Conservation (phyloP, 192 early-diverging fungal genomes). For the Coemansia sp. region DNA sequence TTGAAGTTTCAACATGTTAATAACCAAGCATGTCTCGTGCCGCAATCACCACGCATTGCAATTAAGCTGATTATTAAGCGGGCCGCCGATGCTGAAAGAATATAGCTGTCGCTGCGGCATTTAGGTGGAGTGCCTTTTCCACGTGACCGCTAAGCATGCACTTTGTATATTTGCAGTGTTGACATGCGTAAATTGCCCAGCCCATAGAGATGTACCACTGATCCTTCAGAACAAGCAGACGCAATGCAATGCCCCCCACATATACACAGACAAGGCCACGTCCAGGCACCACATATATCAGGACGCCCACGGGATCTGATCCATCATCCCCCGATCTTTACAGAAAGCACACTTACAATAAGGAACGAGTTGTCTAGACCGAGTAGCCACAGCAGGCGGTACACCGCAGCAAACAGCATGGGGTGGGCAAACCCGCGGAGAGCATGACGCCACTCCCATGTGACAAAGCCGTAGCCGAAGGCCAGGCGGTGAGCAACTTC, state of each 20-base stretch:
- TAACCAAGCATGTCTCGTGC: too few relatives aligned
- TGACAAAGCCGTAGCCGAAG: constrained; percentile 88
- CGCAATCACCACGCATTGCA: too few relatives aligned
- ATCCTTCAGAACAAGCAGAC: background rate
- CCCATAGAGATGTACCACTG: background rate
- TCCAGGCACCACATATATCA: too few relatives aligned
- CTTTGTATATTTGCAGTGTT: background rate
- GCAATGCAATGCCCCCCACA: background rate
- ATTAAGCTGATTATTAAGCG: too few relatives aligned
- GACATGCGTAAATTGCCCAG: background rate
- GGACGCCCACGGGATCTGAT: background rate
- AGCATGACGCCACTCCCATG: constrained; percentile 89
- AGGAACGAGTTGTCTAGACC: constrained; percentile 61
- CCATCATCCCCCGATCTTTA: background rate
- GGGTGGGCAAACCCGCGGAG: constrained; percentile 86
- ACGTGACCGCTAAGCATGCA: too few relatives aligned
- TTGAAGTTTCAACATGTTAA: background rate
- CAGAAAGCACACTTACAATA: constrained; percentile 57
- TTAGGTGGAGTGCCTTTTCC: background rate
- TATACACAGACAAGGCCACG: background rate
- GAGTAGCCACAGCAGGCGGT: constrained; percentile 59
- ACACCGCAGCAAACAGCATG: constrained; percentile 75
- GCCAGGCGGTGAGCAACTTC: constrained; percentile 86
- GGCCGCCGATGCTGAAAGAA: too few relatives aligned
- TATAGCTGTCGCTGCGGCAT: background rate